Base-by-base conservation (phyloP, 208 protist genomes). In the Trypanosoma scelopori region DNA sequence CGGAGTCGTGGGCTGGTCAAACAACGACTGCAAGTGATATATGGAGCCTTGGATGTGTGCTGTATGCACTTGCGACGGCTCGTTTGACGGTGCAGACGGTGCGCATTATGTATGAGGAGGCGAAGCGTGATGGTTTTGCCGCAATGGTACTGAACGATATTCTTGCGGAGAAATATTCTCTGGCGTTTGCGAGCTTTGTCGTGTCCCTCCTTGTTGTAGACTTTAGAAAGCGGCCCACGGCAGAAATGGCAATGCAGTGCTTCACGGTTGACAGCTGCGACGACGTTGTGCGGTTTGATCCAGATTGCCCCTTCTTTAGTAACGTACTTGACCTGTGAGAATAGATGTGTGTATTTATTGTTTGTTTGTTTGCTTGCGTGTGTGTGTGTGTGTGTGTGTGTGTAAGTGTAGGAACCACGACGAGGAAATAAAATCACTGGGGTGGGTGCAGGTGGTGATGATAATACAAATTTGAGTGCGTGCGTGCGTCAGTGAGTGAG, bases 41-140 rank as follows among this genome's bases (percentile, higher is more conserved):
- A 23, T 95, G 89, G 87, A 84, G 85, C 46, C 71, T 91, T 35
- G 89, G 87, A n/a, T 95, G 89, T 64, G 79, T 93, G 12, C 74
- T 95, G 12, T 95, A 95, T 65, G 84, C 87, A 5, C 70, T 93
- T 9, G 89, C 89, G 13, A 92, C 87, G 22, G 71, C 76, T 0
- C 82, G 87, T 16, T 57, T 95, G 22, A 79, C 79, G 3, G 55
- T 76, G 7, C 60, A 60, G 0, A 86, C 49, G 5, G 85, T 92
- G 23, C 80, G 87, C 25, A 75, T 92, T 30, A 93, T 95, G 87
- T 89, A 79, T 16, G 68, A 83, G 35, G 89, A 95, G 55, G 81
- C 87, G 9, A 76, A 69, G 30, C 65, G 65, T 0, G 66, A 82
- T 45, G 82, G 79, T 5, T 93, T 93, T 52, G 83, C 84, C 2